These are phyloP conservation scores for Theobroma cacao DNA, from an alignment of 345 rosid genomes.

Conservation along the genomic window DNA sequence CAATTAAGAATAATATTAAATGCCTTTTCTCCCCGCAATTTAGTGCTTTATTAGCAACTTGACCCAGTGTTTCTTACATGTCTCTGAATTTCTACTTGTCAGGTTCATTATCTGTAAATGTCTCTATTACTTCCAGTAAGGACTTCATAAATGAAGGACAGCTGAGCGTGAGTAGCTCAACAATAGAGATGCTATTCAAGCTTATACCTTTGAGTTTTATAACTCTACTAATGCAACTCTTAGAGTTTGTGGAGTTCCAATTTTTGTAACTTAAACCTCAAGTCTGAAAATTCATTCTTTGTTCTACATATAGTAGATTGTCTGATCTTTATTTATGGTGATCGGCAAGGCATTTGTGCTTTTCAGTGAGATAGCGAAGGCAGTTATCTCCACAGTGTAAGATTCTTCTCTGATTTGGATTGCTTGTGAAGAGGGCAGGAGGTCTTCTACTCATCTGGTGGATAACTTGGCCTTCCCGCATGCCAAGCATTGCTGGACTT, in stretches of 20 bases:
- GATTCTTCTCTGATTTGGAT: constrained; percentile 9
- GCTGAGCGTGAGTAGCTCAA: constrained; percentile 42
- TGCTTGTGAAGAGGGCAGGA: background rate
- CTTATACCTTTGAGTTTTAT: constrained; percentile 35
- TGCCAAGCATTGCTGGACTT: constrained; percentile 15
- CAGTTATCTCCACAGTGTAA: constrained; percentile 3
- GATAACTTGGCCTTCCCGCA: constrained; percentile 7
- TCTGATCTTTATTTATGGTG: constrained; percentile 27
- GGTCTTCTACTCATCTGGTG: constrained; percentile 5
- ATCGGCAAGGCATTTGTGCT: constrained; percentile 24
- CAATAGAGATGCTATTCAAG: constrained; percentile 38
- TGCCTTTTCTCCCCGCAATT: background rate
- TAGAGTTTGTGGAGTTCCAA: constrained; percentile 26
- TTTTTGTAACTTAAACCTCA: constrained; percentile 36
- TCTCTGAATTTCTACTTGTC: constrained; percentile 5
- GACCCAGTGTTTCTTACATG: background rate
- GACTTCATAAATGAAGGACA: constrained; percentile 63
- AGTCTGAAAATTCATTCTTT: constrained; percentile 26
- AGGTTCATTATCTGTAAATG: constrained; percentile 92
- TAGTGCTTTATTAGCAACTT: background rate
- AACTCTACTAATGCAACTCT: constrained; percentile 37
- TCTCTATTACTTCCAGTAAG: constrained; percentile 69
- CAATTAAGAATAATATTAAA: background rate
- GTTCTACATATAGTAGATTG: constrained; percentile 7
- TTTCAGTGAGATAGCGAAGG: constrained; percentile 10